Conservation (phyloP, 768 basidiomycete genomes). For the Amanita pallidorosea region DNA sequence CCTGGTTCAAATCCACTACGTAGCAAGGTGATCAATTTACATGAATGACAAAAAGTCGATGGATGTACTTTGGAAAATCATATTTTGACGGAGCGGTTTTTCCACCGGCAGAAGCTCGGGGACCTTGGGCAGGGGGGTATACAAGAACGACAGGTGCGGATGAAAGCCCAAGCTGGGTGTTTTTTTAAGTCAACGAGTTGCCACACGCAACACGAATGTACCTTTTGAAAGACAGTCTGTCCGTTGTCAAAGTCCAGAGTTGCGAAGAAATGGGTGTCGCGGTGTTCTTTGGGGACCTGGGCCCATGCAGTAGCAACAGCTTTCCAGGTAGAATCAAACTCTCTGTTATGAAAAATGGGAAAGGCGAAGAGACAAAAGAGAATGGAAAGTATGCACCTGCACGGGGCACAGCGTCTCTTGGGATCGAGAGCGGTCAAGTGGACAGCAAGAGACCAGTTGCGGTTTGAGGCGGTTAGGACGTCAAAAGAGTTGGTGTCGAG, state of each 20-base stretch:
- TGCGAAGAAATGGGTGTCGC: slow-evolving; percentile 86
- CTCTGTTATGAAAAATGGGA: slow-evolving; percentile 31
- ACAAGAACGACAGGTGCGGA: slow-evolving; percentile 81
- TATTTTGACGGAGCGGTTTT: slow-evolving; percentile 52
- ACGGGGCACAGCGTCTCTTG: slow-evolving; percentile 80
- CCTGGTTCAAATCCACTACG: slow-evolving; percentile 77
- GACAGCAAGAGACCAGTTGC: slow-evolving; percentile 82
- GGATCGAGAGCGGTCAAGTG: slow-evolving; percentile 82
- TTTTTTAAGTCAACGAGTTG: not conserved
- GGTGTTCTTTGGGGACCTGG: slow-evolving; percentile 42
- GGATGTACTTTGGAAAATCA: slow-evolving; percentile 63
- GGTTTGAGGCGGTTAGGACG: slow-evolving; percentile 59
- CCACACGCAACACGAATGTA: slow-evolving; percentile 16
- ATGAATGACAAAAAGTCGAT: not conserved
- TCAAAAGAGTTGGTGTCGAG: slow-evolving; percentile 72
- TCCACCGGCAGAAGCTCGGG: slow-evolving; percentile 46
- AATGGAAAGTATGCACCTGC: slow-evolving; percentile 52
- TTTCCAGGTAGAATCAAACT: slow-evolving; percentile 80
- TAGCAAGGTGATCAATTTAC: slow-evolving; percentile 2
- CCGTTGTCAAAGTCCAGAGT: slow-evolving; percentile 81
- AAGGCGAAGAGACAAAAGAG: not conserved
- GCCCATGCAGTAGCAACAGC: slow-evolving; percentile 81
- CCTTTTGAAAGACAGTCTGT: slow-evolving; percentile 71
- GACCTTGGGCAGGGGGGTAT: slow-evolving; percentile 65
- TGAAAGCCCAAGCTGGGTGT: slow-evolving; percentile 57